phyloP scores from a whole-genome alignment of 108 stramenopile species.

The Nitzschia inconspicua region DNA sequence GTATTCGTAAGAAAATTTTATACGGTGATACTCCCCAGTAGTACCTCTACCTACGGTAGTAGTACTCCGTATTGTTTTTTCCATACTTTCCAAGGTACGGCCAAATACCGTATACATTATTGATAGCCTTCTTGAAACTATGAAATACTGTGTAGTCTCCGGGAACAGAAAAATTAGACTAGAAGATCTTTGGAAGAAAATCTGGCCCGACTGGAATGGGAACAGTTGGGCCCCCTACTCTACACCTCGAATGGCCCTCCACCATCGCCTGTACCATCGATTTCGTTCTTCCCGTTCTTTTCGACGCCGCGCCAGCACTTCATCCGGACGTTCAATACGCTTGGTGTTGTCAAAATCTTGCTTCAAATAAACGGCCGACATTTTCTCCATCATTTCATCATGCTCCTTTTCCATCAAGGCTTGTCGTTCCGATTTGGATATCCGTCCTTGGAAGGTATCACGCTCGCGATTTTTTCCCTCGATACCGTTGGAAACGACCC shows the following conservation, averaged over 20 bases:
- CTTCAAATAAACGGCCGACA: slow-evolving; percentile 59
- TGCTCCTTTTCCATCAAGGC: slow-evolving; percentile 71
- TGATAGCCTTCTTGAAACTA: no score
- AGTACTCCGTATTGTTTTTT: no score
- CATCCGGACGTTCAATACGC: slow-evolving; percentile 85
- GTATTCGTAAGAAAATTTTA: no score
- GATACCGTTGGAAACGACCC: slow-evolving; percentile 72
- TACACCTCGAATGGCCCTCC: slow-evolving; percentile 17
- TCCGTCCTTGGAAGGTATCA: slow-evolving; percentile 70
- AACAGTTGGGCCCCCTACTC: no score
- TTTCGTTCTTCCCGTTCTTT: slow-evolving; percentile 78
- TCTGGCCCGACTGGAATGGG: no score
- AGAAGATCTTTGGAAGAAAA: no score
- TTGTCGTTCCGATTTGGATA: slow-evolving; percentile 79
- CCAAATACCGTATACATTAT: no score
- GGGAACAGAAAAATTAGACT: no score
- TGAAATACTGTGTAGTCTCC: no score
- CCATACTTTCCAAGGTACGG: no score
- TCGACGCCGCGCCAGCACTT: slow-evolving; percentile 74
- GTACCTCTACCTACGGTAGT: no score
- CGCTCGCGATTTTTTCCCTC: slow-evolving; percentile 84
- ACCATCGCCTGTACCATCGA: slow-evolving; percentile 68
- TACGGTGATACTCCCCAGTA: no score
- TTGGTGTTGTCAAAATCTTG: slow-evolving; percentile 87
- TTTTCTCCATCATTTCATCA: slow-evolving; percentile 86